These are phyloP conservation scores for Jackrogersella minutella DNA, from an alignment of 495 filamentous ascomycete genomes.

Conservation along the genomic window DNA sequence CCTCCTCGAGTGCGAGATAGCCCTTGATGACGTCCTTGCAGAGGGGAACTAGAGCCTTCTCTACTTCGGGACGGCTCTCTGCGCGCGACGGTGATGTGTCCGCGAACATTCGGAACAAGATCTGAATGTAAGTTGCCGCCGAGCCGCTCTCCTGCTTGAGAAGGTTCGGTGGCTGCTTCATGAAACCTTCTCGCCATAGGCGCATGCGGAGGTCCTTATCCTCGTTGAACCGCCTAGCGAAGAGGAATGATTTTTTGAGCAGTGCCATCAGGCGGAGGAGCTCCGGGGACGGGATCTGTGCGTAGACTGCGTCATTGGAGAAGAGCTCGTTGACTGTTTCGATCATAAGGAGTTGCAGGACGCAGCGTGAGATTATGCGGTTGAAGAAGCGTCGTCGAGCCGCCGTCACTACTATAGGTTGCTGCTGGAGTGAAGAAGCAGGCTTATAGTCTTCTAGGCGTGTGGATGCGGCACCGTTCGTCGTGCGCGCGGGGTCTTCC, in stretches of 20 bases:
- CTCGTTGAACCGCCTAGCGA: slow-evolving; percentile 95
- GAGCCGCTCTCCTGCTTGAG: slow-evolving; percentile 95
- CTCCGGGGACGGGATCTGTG: slow-evolving; percentile 86
- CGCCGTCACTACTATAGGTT: slow-evolving; percentile 89
- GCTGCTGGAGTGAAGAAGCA: slow-evolving; percentile 74
- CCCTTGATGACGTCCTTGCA: slow-evolving; percentile 90
- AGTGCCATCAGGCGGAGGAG: slow-evolving; percentile 91
- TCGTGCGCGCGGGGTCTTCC: slow-evolving; percentile 50
- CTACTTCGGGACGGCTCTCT: slow-evolving; percentile 78
- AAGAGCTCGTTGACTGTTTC: slow-evolving; percentile 98
- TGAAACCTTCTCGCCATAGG: slow-evolving; percentile 96
- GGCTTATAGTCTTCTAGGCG: slow-evolving; percentile 91
- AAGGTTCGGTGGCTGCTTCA: slow-evolving; percentile 99
- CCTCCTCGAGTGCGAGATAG: slow-evolving; percentile 86
- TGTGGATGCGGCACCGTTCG: slow-evolving; percentile 40
- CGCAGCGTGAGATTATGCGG: slow-evolving; percentile 98
- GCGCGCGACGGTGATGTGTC: slow-evolving; percentile 84
- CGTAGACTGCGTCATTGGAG: slow-evolving; percentile 94
- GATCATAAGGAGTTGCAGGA: slow-evolving; percentile 97
- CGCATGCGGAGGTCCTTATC: slow-evolving; percentile 95
- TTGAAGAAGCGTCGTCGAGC: slow-evolving; percentile 98
- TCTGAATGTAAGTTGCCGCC: slow-evolving; percentile 91
- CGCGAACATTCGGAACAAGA: slow-evolving; percentile 95
- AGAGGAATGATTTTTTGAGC: slow-evolving; percentile 92
- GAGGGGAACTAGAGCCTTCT: slow-evolving; percentile 89